These are phyloP conservation scores for Puccinia polysora DNA, from an alignment of 1,284 basidiomycete species.

Conservation along the genomic window DNA sequence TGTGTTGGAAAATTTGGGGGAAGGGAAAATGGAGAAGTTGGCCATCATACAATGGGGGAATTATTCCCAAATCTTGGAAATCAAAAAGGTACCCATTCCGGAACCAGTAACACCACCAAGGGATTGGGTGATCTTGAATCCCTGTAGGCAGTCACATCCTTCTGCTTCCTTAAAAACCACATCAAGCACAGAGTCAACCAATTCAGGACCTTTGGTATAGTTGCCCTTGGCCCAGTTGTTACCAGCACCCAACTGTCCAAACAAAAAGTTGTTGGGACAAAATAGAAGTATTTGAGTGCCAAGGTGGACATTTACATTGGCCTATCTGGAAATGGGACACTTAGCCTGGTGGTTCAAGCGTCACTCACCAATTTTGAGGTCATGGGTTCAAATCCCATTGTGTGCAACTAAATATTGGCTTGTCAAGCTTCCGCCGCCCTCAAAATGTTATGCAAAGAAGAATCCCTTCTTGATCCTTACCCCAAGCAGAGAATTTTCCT, in stretches of 20 bases:
- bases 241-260: slow-evolving; percentile 69
- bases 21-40: slow-evolving; percentile 86
- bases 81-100: slow-evolving; percentile 77
- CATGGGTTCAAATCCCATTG: slow-evolving; percentile 54
- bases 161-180: slow-evolving; percentile 59
- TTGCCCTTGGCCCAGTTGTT: slow-evolving; percentile 72
- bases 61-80: slow-evolving; percentile 82
- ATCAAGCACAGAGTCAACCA: slow-evolving; percentile 75
- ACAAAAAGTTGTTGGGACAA: slow-evolving; percentile 70
- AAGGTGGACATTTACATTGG: too few relatives aligned
- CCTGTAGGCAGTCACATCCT: slow-evolving; percentile 78
- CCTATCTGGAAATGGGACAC: too few relatives aligned
- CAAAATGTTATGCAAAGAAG: slow-evolving; percentile 3
- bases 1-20: slow-evolving; percentile 90
- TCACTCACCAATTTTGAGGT: too few relatives aligned
- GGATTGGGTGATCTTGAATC: slow-evolving; percentile 88
- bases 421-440: slow-evolving; percentile 80
- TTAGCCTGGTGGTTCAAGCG: too few relatives aligned
- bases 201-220: slow-evolving; percentile 89
- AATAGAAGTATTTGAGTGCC: slow-evolving; percentile 90
- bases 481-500: too few relatives aligned
- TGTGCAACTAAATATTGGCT: slow-evolving; percentile 31
- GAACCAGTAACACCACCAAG: slow-evolving; percentile 90
- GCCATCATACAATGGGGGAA: slow-evolving; percentile 88
- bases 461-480: slow-evolving; percentile 42